Evolutionary conservation across 2,329 filamentous ascomycete species (phyloP).

Genomic region (Sphaerulina musiva): DNA sequence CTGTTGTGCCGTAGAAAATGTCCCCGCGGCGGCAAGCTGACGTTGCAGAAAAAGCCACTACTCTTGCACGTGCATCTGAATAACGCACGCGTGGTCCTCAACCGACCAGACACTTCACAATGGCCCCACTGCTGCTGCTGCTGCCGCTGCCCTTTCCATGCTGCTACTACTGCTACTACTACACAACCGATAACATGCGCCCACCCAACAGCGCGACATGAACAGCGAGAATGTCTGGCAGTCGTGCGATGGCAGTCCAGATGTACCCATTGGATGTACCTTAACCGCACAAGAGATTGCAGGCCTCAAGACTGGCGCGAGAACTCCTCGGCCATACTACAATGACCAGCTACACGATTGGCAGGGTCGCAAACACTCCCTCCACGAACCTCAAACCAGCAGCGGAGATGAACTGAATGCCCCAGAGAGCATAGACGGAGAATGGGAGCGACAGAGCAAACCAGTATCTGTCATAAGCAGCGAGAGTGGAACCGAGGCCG

Average conservation of each 20-base stretch:
- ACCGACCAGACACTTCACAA: background rate
- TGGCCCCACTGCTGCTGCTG: background rate
- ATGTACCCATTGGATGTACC: conserved; percentile 3
- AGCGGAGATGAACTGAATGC: background rate
- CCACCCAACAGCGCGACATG: conserved; percentile 5
- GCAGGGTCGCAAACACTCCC: conserved; percentile 10
- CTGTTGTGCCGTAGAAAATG: too few species aligned
- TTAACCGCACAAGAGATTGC: conserved; percentile 18
- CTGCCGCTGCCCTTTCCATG: conserved; percentile 2
- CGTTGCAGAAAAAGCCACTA: too few species aligned
- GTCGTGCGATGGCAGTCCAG: conserved; percentile 2
- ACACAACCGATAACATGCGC: conserved; percentile 1
- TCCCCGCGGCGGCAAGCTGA: too few species aligned
- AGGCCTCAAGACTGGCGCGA: conserved; percentile 15
- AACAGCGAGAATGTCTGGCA: conserved; percentile 1
- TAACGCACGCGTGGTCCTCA: background rate
- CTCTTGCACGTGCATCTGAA: background rate
- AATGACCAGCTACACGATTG: conserved; percentile 23
- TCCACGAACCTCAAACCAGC: background rate
- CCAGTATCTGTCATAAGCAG: conserved; percentile 55
- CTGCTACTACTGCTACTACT: background rate
- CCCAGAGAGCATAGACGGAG: background rate
- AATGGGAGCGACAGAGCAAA: conserved; percentile 21
- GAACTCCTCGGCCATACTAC: conserved; percentile 29
- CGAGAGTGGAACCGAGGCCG: conserved; percentile 90